Evolutionary conservation across 2,329 filamentous ascomycete species (phyloP).

Genomic region (Aspergillus sp.): DNA sequence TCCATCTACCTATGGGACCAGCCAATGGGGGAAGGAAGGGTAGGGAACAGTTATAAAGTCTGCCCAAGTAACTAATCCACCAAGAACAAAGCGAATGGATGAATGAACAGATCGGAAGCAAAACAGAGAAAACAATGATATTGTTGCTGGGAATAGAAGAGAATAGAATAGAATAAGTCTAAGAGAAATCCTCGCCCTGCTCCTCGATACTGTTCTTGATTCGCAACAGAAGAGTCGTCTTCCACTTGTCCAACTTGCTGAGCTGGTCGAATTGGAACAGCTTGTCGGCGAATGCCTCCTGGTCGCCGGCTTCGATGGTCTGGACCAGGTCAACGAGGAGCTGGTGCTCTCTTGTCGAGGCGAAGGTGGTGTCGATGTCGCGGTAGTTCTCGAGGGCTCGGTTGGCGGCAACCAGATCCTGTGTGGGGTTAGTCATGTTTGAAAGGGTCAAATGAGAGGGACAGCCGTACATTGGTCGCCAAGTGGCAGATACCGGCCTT

Average conservation of each 20-base stretch:
- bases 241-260: conserved; percentile 95
- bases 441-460: background rate
- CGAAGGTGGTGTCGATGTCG: conserved; percentile 76
- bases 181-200: conserved; percentile 69
- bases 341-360: conserved; percentile 75
- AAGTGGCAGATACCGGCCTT: conserved; percentile 93
- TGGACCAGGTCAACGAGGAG: conserved; percentile 75
- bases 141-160: background rate
- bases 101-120: too few relatives aligned
- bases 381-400: conserved; percentile 80
- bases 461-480: conserved; percentile 53
- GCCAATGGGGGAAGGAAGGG: background rate
- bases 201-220: conserved; percentile 83
- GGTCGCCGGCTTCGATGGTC: conserved; percentile 74
- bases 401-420: conserved; percentile 75
- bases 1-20: conserved; percentile 1
- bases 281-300: conserved; percentile 82
- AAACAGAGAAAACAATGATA: too few relatives aligned
- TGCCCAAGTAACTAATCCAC: background rate
- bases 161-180: conserved; percentile 21
- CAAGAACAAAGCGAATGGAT: background rate
- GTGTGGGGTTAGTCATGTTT: background rate
- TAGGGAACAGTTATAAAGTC: background rate
- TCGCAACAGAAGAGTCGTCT: conserved; percentile 79
- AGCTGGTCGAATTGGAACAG: conserved; percentile 88